Evolutionary conservation across 352 stramenopile species (phyloP), one percentile per base, ranked within the genome.

Genomic region (Aphanomyces astaci): DNA sequence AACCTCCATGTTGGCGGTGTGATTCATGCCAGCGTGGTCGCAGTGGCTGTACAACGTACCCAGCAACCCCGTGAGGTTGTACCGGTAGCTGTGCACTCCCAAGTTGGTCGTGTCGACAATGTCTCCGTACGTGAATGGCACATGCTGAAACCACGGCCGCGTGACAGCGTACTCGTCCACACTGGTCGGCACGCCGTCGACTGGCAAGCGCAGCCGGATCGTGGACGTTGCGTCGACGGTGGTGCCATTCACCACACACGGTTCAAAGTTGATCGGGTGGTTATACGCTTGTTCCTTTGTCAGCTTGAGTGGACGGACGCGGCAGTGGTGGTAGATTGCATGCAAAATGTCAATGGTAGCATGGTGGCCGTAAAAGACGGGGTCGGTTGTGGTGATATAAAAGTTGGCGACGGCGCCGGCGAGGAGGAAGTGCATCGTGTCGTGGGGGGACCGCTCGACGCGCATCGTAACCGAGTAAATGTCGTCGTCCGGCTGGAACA

Each of bases 351-450:
- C 87, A 59, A 95, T 76, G n/a, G 79, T 75, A 28, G 86, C 76
- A 73, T 95, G 87, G 60, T 95, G 87, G 31, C 86, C 94, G 60
- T 79, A 95, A 75, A 95, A 95, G 60, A 95, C 92, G 5, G 86
- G 86, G 33, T 95, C 87, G 0, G 84, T 79, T 2, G 86, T 82
- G 13, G 87, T 82, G 72, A 93, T 82, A 52, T 94, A 68, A 46
- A 82, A 62, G 25, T 49, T 70, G n/a, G 73, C 76, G 86, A 95
- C 94, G 40, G 77, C 76, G 4, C 84, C 87, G 2, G 55, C 75
- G 0, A 95, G 72, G 11, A 82, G 74, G 64, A 75, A 91, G 75
- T 95, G 87, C 30, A 94, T 79, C 63, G 85, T 94, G 63, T 94
- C 86, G 73, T 95, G 87, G 52, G 90, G 67, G 31, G 82, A 82